Conservation (phyloP, 108 stramenopile species). For the Cylindrotheca closterium region DNA sequence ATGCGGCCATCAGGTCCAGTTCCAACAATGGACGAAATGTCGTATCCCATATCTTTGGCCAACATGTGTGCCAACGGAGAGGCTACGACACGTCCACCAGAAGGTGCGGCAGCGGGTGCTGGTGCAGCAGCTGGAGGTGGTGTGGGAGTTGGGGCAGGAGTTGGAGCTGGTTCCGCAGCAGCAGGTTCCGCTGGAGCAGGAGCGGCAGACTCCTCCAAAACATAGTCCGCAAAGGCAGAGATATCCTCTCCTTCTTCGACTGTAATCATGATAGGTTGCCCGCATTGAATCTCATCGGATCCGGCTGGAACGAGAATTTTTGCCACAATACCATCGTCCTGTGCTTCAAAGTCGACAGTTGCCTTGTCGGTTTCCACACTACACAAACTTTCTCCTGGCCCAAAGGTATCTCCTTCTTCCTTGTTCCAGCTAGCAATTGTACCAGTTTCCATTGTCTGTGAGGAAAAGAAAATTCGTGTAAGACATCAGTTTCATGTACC, state of each 20-base stretch:
- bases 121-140: constrained; percentile 30
- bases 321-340: constrained; percentile 96
- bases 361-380: constrained; percentile 99
- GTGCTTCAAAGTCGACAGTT: constrained; percentile 95
- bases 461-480: constrained; percentile 30
- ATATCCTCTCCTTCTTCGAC: constrained; percentile 89
- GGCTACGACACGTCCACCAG: constrained; percentile 81
- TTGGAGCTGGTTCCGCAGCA: constrained; percentile 13
- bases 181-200: constrained; percentile 38
- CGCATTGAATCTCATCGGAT: constrained; percentile 78
- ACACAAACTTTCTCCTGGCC: constrained; percentile 91
- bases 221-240: constrained; percentile 88
- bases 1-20: constrained; percentile 96
- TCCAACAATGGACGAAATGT: constrained; percentile 71
- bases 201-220: constrained; percentile 41
- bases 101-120: constrained; percentile 36
- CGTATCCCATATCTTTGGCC: constrained; percentile 81
- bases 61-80: constrained; percentile 90
- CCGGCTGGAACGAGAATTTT: constrained; percentile 87
- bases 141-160: constrained; percentile 32
- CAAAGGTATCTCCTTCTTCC: constrained; percentile 78
- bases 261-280: constrained; percentile 81
- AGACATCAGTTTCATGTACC: neutral
- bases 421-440: constrained; percentile 85
- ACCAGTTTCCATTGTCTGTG: constrained; percentile 91